Base-by-base conservation (phyloP, 495 filamentous ascomycete species). In the Echria macrotheca region DNA sequence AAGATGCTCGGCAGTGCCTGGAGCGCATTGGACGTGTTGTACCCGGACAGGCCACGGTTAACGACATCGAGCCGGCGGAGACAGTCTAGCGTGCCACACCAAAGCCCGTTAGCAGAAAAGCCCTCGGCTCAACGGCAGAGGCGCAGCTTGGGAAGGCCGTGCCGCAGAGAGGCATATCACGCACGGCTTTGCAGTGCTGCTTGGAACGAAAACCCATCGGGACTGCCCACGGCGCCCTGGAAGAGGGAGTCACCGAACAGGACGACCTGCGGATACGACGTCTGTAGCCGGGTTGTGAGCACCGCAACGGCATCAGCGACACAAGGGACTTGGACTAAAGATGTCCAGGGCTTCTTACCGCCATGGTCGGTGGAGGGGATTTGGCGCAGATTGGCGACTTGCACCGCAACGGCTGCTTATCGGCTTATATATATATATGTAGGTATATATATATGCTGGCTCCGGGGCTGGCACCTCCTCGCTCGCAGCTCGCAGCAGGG, bases 241-340 rank as follows among this genome's bases (percentile, higher is more conserved):
- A 86, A 83, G 55, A 94, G 80, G 22, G 85, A 89, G 60, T 94
- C 88, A 23, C 88, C 88, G 57, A 94, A 88, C 17, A 91, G 78
- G 35, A 91, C 70, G 57, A 91, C 78, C 59, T 90, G 86, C 19
- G 73, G 68, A 54, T 75, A 73, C 4, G 71, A 60, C 45, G 59
- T 59, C 68, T 66, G 38, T 35, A 4, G n/a, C n/a, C n/a, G 31
- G 31, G 48, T 28, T 44, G 38, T 61, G 17, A 46, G 39, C 18
- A 23, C 24, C 19, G 12, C 8, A 42, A 25, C 41, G 18, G 24
- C 48, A 50, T 59, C 53, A 56, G 56, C 45, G n/a, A 17, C 45
- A 14, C 26, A 15, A 26, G 12, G 11, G 12, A 17, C 38, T 25
- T 21, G 15, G 14, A 18, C 11, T n/a, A 44, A n/a, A 29, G 7